phyloP scores from a whole-genome alignment of 371 early-diverging fungal species.

The Syncephalis fuscata region DNA sequence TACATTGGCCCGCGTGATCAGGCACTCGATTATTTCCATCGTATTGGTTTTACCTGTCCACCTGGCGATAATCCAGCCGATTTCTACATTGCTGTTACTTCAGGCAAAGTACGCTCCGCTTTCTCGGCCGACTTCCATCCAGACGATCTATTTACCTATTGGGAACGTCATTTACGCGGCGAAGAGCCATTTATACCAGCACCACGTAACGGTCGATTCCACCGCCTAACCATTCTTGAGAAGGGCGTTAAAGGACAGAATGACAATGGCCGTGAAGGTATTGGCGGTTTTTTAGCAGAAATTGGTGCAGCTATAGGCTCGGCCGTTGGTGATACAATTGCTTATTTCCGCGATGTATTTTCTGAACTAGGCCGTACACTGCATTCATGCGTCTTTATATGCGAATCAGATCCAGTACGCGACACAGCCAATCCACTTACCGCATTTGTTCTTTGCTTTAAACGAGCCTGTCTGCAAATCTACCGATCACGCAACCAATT shows the following conservation, averaged over 20 bases:
- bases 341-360: neutral
- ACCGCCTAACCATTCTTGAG: neutral
- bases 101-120: conserved; percentile 10
- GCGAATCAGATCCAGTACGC: conserved; percentile 16
- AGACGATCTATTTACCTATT: neutral
- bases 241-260: neutral
- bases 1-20: conserved; percentile 34
- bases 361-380: neutral
- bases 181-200: neutral
- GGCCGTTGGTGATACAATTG: neutral
- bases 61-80: conserved; percentile 33
- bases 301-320: neutral
- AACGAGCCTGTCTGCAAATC: conserved; percentile 22
- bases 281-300: neutral
- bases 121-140: neutral
- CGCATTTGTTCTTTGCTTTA: conserved; percentile 17
- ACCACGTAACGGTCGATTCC: neutral
- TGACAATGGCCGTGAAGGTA: neutral
- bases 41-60: conserved; percentile 37
- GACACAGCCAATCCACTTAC: conserved; percentile 15
- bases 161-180: conserved; percentile 1
- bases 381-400: neutral
- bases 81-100: conserved; percentile 28
- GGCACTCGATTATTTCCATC: conserved; percentile 26
- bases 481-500: conserved; percentile 22